Evolutionary conservation across 2,329 filamentous ascomycete species (phyloP), one percentile per base, ranked within the genome.

Genomic region (Clonostachys rhizophaga): DNA sequence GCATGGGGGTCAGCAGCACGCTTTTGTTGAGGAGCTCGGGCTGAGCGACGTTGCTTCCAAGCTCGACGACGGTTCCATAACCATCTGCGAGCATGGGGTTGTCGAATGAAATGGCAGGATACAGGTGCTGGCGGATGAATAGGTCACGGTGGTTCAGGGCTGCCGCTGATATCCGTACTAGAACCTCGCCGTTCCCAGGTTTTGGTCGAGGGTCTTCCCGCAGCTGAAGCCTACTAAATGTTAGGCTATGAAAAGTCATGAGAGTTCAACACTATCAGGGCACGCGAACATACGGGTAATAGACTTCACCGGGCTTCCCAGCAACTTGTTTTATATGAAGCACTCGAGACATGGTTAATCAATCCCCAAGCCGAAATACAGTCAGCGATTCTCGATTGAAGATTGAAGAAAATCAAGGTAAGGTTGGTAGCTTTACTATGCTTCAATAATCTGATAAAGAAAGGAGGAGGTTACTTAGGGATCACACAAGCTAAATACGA

Each of bases 81-180:
- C 89, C 92, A 63, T 97, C 92, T 50, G 91, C 83, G 24, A 95
- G 78, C 40, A 97, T 71, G 1, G 92, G 89, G 6, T 84, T 75
- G 50, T 80, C 77, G 65, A 95, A 95, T 12, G 87, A 86, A 46
- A 90, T 86, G 56, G 81, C 86, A 0, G 92, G 92, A 72, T 97
- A 97, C 39, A 95, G 82, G 61, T 91, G 86, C 66, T 94, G 91
- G 47, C 92, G 88, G 67, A 95, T 87, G 72, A 96, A 97, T 56
- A 95, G 82, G 66, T 97, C 94, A 58, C 91, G 87, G 72, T 97
- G 94, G 73, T 97, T 97, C 44, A 97, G 83, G 13, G 92, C 87
- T 2, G 86, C 88, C 45, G 91, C 88, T 35, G 80, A 78, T 60
- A 97, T 74, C 58, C 81, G 83, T 52, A 97, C 72, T 7, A 95